Base-by-base conservation (phyloP, 208 protist genomes). In the Vickermania spadyakhi region DNA sequence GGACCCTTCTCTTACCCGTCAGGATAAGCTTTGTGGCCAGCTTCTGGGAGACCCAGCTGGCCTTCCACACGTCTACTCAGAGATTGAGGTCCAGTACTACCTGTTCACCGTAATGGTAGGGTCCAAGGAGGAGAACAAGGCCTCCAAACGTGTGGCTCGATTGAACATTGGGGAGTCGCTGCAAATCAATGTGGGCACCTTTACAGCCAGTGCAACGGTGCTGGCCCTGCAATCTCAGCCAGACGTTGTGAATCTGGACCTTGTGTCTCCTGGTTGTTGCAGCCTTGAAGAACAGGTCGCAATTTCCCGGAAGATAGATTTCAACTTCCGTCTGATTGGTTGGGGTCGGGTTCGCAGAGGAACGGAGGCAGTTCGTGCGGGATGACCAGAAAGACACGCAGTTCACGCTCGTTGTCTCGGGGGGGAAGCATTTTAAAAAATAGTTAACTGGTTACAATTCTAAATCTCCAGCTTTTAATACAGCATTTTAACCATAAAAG, bases 101-200 rank as follows among this genome's bases (percentile, higher is more conserved):
- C 82, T 99, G 22, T 91, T 99, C 36, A 79, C 91, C 21, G 82
- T 97, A 66, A 86, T 99, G 62, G 84, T 99, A 14, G 97, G 96
- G 56, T 73, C 73, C 45, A 91, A 91, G 72, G 60, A 61, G 23
- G 60, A 67, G 28, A 77, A 74, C 68, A 77, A 79, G 31, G 75
- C 71, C 62, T 31, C 96, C 87, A 87, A 89, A 64, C 89, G 87
- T 31, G 93, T 99, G 55, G 70, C 94, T 67, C 98, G 98, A 72
- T 81, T 99, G 28, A 88, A 86, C 42, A 62, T 81, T 50, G 91
- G 82, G 28, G 98, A 99, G 75, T 93, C 96, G 25, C 75, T 99
- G 23, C 99, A 99, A 94, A 94, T 99, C 54, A 99, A 99, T 82
- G 98, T 99, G 62, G 99, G 99, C 62, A 99, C 97, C 28, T 97